Evolutionary conservation across 176 grass and related monocot genomes (phyloP), one percentile per base, ranked within the genome.

Genomic region (Zizania latifolia): DNA sequence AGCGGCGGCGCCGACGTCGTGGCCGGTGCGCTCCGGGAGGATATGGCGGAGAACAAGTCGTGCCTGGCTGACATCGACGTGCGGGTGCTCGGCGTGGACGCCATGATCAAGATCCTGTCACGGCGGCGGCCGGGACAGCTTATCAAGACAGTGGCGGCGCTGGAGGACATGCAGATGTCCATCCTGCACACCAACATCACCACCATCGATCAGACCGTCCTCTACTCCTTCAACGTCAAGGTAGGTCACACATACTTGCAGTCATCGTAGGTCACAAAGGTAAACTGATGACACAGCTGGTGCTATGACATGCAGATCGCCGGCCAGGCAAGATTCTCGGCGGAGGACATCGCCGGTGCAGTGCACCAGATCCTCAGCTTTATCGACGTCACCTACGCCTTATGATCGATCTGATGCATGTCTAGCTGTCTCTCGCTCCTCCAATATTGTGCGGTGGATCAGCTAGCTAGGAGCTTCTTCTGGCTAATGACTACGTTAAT

Each of bases 191-290:
- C 95, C 31, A 99, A 99, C 76, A 88, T 99, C 80, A 99, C 95
- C 57, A 99, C 95, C 71, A 99, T 99, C 68, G 95, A 99, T 54
- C 95, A 99, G 79, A 94, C 95, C 59, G 95, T 99, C 71, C 95
- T 99, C 63, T 99, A 94, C 84, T 99, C 95, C 34, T 99, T 99
- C 85, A 99, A 89, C 78, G 87, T 99, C 62, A 99, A 99, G 92
- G 95, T 94, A 78, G 19, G 0, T 40, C 19, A 24, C 13, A 12
- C 16, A n/a, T 36, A 39, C 23, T 2, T n/a, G n/a, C n/a, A n/a
- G n/a, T n/a, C n/a, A n/a, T n/a, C n/a, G n/a, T n/a, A n/a, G n/a
- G n/a, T n/a, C n/a, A n/a, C n/a, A n/a, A n/a, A n/a, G n/a, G n/a
- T n/a, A n/a, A n/a, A n/a, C n/a, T n/a, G n/a, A n/a, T n/a, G n/a